These are phyloP conservation scores for Aspergillus bombycis DNA, from an alignment of 2,329 filamentous ascomycete species.

Conservation along the genomic window DNA sequence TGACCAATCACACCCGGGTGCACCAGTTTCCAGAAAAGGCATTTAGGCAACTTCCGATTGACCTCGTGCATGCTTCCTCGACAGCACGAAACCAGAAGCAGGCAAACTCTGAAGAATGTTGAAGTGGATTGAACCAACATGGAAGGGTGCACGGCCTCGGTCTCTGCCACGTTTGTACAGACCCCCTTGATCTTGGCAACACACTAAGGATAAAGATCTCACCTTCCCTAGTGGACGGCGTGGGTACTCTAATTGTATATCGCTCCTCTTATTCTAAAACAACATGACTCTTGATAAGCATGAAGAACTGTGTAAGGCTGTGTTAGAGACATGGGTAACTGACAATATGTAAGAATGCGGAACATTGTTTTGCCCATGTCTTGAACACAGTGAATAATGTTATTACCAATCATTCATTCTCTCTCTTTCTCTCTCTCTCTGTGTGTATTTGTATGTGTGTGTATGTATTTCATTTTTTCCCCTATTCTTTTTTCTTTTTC, in stretches of 20 bases:
- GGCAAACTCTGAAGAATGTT: not conserved
- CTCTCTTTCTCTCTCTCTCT: not conserved
- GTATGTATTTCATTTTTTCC: not conserved
- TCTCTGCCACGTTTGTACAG: constrained; percentile 26
- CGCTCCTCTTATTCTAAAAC: no score
- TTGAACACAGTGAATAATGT: not conserved
- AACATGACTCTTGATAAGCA: not conserved
- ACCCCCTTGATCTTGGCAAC: constrained; percentile 30
- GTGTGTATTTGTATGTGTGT: no score
- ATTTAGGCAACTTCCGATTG: constrained; percentile 11
- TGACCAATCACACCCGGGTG: constrained; percentile 2
- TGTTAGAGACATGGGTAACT: not conserved
- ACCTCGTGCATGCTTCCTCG: constrained; percentile 16
- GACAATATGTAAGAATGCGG: not conserved
- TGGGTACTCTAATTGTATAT: constrained; percentile 3
- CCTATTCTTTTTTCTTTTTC: not conserved
- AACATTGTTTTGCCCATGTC: not conserved
- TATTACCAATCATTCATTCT: not conserved
- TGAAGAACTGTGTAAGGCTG: not conserved
- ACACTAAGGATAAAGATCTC: constrained; percentile 33
- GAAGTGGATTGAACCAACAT: not conserved
- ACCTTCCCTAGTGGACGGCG: constrained; percentile 18
- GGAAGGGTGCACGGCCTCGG: constrained; percentile 22
- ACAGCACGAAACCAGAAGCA: constrained; percentile 4
- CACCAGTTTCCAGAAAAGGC: constrained; percentile 10